Conservation (phyloP, 176 grass and related monocot species). For the Oryza officinalis region DNA sequence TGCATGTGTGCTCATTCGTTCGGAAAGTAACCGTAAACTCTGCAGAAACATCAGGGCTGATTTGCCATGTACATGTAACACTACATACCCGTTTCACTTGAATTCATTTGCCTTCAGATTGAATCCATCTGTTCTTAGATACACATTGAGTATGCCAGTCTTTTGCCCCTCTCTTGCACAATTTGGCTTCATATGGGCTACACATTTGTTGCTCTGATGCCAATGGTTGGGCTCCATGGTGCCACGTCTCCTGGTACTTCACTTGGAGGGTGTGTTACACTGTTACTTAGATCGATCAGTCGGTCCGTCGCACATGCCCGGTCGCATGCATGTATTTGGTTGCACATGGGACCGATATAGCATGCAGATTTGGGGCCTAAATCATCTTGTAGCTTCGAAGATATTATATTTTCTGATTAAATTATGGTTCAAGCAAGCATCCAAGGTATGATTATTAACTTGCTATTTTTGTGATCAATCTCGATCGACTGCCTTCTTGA, state of each 20-base stretch:
- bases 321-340: neutral
- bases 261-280: neutral
- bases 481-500: neutral
- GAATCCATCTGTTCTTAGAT: neutral
- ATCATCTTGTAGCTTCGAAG: neutral
- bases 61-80: constrained; percentile 24
- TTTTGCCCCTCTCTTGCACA: neutral
- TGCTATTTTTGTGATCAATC: neutral
- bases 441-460: neutral
- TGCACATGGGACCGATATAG: neutral
- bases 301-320: neutral
- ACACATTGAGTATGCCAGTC: neutral
- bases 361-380: neutral
- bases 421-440: neutral
- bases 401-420: neutral
- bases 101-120: constrained; percentile 14
- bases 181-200: neutral
- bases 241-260: neutral
- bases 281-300: neutral
- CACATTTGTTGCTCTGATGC: neutral
- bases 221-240: neutral
- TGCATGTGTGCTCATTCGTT: constrained; percentile 22
- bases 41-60: neutral
- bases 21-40: constrained; percentile 23
- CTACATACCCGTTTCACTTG: neutral